Percentiles rank a stretch among this genome's conserved stretches.
Evolutionary conservation across 306 rosid species (phyloP).

Genomic region (Hippophae tibetana): DNA sequence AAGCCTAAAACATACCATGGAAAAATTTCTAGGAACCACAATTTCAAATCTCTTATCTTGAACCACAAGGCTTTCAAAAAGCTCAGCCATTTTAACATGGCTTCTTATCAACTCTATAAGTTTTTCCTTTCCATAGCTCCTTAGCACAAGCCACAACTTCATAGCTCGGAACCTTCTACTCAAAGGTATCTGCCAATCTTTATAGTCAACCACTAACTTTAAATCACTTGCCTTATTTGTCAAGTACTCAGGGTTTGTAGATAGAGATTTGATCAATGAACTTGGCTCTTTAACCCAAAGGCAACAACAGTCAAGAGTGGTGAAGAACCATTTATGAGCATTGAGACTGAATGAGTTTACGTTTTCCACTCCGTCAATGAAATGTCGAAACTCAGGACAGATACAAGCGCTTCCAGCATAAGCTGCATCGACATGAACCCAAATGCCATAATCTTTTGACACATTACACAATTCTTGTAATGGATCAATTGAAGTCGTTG

Average conservation of each 20-base stretch:
- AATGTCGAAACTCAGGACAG: constrained; percentile 36
- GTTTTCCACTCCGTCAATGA: constrained; percentile 23
- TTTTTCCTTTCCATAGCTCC: too few species aligned
- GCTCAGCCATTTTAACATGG: constrained; percentile 16
- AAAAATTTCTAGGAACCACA: constrained; percentile 10
- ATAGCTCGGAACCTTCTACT: constrained; percentile 12
- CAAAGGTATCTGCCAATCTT: constrained; percentile 23
- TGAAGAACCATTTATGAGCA: constrained; percentile 38
- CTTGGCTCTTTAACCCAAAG: too few species aligned
- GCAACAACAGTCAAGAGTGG: constrained; percentile 20
- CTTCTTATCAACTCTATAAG: not conserved
- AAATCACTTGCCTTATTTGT: constrained; percentile 18
- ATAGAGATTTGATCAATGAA: constrained; percentile 8
- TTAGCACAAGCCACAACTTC: too few species aligned
- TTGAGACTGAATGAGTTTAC: constrained; percentile 30
- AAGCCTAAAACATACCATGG: not conserved
- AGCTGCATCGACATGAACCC: constrained; percentile 44
- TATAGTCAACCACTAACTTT: constrained; percentile 10
- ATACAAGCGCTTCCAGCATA: constrained; percentile 6
- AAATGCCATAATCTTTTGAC: constrained; percentile 25
- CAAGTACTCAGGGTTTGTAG: constrained; percentile 13
- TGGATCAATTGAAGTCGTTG: constrained; percentile 31
- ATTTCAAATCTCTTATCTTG: constrained; percentile 22
- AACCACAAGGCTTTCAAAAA: constrained; percentile 11
- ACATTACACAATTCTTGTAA: constrained; percentile 15